Evolutionary conservation across 768 basidiomycete species (phyloP), one percentile per base, ranked within the genome.

Genomic region (Suillus placidus): DNA sequence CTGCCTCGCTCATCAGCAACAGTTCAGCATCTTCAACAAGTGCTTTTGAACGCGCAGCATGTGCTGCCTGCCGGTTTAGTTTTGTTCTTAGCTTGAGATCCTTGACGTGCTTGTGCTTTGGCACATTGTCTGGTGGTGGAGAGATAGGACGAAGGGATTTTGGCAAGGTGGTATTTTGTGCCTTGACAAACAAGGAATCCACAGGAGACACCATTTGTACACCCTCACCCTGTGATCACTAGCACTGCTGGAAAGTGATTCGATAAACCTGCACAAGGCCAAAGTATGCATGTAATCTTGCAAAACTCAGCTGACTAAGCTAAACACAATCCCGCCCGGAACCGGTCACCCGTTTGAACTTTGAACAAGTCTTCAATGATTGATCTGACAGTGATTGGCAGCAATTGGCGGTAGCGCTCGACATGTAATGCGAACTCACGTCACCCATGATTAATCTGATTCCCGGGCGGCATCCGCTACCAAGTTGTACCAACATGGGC

Each of bases 21-120:
- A 92, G 79, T 60, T 90, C 90, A 26, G 90, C 88, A 80, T 94
- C 92, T 58, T 90, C 79, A 60, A 89, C 69, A 20, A 92, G 80
- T 9, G 79, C 80, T 72, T 88, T 85, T 30, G 87, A 76, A n/a
- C 88, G 81, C 4, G 87, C 87, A n/a, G 84, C 80, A 55, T 89
- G 86, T 0, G 83, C 78, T 9, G 88, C 83, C 71, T 91, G 86
- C 3, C 86, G 82, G 35, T 83, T 83, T 1, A 96, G 80, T 68
- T 90, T 84, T 4, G 86, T 80, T n/a, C 92, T 84, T 2, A 96
- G 83, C 71, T 91, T 93, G 77, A 87, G 87, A 76, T 93, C 90
- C 6, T 83, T 81, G 30, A 95, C 87, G 69, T 92, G 88, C 2
- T 76, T 75, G 71, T 90, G 84, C 55, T 79, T 85, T 2, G 80